These are phyloP conservation scores for Chytriomyces sp. DNA, from an alignment of 192 early-diverging fungal species.

Conservation along the genomic window DNA sequence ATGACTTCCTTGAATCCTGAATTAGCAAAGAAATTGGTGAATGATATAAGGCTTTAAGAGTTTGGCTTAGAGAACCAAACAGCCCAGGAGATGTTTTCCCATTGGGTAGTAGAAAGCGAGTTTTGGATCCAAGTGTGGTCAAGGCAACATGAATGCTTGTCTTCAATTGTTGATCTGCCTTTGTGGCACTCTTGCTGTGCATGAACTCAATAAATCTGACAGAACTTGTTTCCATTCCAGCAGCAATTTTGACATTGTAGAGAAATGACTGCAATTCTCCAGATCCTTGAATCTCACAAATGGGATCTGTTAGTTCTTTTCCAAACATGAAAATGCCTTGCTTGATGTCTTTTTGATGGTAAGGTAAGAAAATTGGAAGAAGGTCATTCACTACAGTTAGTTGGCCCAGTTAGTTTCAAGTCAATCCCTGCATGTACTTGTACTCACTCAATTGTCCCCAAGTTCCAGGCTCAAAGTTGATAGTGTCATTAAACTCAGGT, in stretches of 20 bases:
- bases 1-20: no score
- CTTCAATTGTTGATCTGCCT: constrained; percentile 7
- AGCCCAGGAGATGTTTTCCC: not conserved
- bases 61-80: not conserved
- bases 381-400: constrained; percentile 15
- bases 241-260: constrained; percentile 19
- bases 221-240: constrained; percentile 9
- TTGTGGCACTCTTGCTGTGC: not conserved
- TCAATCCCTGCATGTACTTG: not conserved
- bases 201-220: constrained; percentile 13
- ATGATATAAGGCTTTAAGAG: constrained; percentile 5
- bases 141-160: constrained; percentile 1
- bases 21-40: constrained; percentile 7
- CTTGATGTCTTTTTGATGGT: constrained; percentile 5
- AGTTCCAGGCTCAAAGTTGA: constrained; percentile 15
- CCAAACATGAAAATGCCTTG: constrained; percentile 14
- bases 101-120: not conserved
- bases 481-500: not conserved
- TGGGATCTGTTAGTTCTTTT: not conserved
- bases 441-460: constrained; percentile 6
- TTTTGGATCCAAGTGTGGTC: not conserved
- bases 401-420: not conserved
- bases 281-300: not conserved
- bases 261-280: constrained; percentile 2
- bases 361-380: constrained; percentile 7